Percentiles rank a stretch among this genome's conserved stretches.
Evolutionary conservation across 164 flowering plant species (phyloP).

Genomic region (Vitis riparia): DNA sequence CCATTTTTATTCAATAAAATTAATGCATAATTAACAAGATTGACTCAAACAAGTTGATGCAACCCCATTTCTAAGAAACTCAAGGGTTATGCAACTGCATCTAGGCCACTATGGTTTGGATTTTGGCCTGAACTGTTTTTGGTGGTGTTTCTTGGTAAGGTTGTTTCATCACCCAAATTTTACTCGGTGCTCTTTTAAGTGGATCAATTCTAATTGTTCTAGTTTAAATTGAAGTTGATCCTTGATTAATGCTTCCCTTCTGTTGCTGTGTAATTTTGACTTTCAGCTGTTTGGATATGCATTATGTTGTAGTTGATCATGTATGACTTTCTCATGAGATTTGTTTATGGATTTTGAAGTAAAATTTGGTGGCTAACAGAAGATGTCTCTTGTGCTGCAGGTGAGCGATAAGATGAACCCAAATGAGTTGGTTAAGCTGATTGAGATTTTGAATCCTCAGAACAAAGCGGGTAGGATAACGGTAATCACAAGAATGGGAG

Average conservation of each 20-base stretch:
- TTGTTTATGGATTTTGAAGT: background rate
- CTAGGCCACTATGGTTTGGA: too few relatives aligned
- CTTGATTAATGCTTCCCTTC: too few relatives aligned
- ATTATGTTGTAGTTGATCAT: background rate
- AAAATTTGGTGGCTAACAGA: background rate
- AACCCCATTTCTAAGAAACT: too few relatives aligned
- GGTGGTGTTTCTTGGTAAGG: too few relatives aligned
- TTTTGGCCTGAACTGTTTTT: too few relatives aligned
- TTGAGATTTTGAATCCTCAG: conserved; percentile 75
- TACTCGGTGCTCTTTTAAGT: too few relatives aligned
- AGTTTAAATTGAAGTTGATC: background rate
- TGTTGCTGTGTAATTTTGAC: background rate
- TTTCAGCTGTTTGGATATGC: background rate
- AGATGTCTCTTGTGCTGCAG: conserved; percentile 37
- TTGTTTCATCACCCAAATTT: too few relatives aligned
- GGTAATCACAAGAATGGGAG: conserved; percentile 84
- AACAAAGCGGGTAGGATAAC: conserved; percentile 90
- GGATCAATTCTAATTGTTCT: background rate
- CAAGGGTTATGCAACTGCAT: too few relatives aligned
- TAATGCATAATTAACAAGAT: too few relatives aligned
- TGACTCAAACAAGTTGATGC: too few relatives aligned
- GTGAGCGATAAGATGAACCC: conserved; percentile 97
- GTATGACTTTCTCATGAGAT: background rate
- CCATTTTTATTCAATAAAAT: background rate
- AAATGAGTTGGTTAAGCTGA: conserved; percentile 73